Evolutionary conservation across 208 protist species (phyloP).

Genomic region (Wallacemonas sp.): DNA sequence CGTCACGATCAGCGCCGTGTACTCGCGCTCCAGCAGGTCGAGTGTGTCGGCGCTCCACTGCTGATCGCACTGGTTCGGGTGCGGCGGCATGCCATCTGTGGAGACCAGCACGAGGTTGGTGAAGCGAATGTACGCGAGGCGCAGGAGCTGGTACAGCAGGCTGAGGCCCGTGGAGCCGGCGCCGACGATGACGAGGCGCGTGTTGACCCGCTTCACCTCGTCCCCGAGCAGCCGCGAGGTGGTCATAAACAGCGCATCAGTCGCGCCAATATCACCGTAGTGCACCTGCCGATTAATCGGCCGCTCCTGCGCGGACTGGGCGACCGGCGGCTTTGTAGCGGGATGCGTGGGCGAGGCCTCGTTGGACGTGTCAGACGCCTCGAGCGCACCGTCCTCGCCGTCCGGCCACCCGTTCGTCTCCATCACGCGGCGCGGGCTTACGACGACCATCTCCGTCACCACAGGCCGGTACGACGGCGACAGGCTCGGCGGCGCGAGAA

Average conservation of each 20-base stretch:
- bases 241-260: constrained; percentile 74
- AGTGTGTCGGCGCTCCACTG: constrained; percentile 75
- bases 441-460: constrained; percentile 44
- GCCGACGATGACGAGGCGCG: constrained; percentile 86
- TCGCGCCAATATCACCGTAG: constrained; percentile 21
- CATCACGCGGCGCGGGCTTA: constrained; percentile 69
- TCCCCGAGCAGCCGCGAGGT: constrained; percentile 79
- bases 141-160: constrained; percentile 76
- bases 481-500: constrained; percentile 39
- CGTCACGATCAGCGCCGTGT: constrained; percentile 58
- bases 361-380: not conserved
- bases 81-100: constrained; percentile 75
- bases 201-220: constrained; percentile 71
- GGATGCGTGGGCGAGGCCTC: not conserved
- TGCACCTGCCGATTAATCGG: not conserved
- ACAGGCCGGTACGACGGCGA: constrained; percentile 41
- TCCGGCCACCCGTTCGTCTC: constrained; percentile 32
- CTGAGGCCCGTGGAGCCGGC: constrained; percentile 78
- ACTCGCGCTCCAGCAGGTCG: constrained; percentile 83
- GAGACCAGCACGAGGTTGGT: constrained; percentile 89
- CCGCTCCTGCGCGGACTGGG: not conserved
- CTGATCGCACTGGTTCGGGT: constrained; percentile 61
- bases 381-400: too few species aligned
- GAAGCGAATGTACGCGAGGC: constrained; percentile 81
- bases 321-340: too few species aligned